These are phyloP conservation scores for Harringtonia aguacate DNA, from an alignment of 2,329 filamentous ascomycete species.

Conservation along the genomic window DNA sequence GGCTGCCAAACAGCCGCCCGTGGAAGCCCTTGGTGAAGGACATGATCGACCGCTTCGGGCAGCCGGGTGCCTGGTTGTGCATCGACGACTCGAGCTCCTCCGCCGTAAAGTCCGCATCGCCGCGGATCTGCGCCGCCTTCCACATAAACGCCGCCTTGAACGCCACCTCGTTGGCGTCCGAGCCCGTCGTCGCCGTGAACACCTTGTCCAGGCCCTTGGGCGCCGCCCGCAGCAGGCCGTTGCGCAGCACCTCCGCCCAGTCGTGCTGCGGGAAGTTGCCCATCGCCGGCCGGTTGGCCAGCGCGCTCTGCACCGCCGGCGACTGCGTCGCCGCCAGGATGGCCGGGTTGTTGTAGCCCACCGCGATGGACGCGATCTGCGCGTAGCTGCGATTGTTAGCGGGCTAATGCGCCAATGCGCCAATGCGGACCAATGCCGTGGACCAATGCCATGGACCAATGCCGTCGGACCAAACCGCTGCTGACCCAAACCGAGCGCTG, in stretches of 20 bases:
- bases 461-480: too few species aligned
- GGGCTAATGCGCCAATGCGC: too few species aligned
- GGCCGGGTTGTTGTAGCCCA: conserved; percentile 84
- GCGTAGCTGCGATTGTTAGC: too few species aligned
- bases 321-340: conserved; percentile 60
- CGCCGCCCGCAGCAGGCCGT: conserved; percentile 70
- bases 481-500: too few species aligned
- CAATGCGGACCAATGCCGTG: too few species aligned
- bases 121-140: conserved; percentile 70
- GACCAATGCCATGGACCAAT: too few species aligned
- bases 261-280: conserved; percentile 84
- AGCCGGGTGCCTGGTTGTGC: conserved; percentile 69
- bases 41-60: conserved; percentile 69
- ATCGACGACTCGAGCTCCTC: conserved; percentile 67
- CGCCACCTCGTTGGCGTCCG: conserved; percentile 87
- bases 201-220: conserved; percentile 79
- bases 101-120: conserved; percentile 68
- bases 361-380: conserved; percentile 85
- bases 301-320: conserved; percentile 65
- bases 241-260: conserved; percentile 70
- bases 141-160: conserved; percentile 97
- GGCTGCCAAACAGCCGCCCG: conserved; percentile 76
- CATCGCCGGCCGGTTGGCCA: conserved; percentile 82
- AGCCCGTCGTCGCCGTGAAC: conserved; percentile 82
- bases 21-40: conserved; percentile 87